phyloP scores from a whole-genome alignment of 768 basidiomycete genomes.

The Tricholoma sp. region DNA sequence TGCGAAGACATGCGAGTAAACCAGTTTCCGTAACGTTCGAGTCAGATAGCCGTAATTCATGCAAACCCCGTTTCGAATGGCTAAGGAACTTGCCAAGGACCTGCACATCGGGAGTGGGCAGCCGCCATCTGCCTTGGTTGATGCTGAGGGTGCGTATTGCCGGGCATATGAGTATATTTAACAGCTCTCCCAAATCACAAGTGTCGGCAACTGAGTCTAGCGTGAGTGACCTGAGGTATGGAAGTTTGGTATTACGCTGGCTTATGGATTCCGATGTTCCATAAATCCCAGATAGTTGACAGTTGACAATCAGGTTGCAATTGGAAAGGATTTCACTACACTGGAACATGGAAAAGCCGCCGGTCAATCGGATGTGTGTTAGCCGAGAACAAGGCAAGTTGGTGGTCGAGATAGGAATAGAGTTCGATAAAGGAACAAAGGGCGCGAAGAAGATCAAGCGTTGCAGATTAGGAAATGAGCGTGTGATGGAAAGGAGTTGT shows the following conservation, averaged over 20 bases:
- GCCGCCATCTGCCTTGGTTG: background rate
- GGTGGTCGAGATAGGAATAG: background rate
- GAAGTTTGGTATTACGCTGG: background rate
- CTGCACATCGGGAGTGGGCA: background rate
- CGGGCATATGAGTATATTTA: background rate
- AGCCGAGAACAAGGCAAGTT: background rate
- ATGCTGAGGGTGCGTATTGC: background rate
- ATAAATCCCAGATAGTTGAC: background rate
- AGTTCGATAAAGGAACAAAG: background rate
- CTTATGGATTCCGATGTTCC: background rate
- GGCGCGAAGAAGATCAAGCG: background rate
- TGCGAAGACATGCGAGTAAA: background rate
- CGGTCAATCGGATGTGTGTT: background rate
- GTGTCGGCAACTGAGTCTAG: background rate
- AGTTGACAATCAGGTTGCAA: background rate
- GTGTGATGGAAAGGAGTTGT: background rate
- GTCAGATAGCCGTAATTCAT: background rate
- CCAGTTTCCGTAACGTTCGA: background rate
- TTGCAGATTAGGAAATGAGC: background rate
- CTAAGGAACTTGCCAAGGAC: background rate
- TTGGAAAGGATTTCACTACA: background rate
- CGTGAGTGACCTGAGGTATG: background rate
- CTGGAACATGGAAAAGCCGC: background rate
- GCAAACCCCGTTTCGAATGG: background rate
- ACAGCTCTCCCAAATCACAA: background rate